phyloP scores from a whole-genome alignment of 768 basidiomycete species.

The Cytidiella melzeri region DNA sequence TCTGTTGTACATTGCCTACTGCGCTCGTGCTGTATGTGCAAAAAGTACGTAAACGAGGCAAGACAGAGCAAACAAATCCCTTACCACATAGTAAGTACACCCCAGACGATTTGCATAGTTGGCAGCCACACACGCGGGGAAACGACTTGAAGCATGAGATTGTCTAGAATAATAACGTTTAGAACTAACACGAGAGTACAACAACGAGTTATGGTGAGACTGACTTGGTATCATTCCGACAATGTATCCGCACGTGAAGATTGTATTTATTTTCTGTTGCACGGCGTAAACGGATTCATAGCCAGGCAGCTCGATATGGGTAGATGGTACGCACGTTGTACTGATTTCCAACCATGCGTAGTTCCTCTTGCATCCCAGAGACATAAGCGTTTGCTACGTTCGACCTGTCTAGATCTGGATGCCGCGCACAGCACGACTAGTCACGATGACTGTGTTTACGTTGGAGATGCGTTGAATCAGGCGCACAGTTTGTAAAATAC shows the following conservation, averaged over 20 bases:
- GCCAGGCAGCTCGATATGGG: background rate
- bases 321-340: constrained; percentile 40
- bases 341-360: constrained; percentile 57
- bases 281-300: background rate
- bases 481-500: constrained; percentile 64
- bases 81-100: constrained; percentile 57
- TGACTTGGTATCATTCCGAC: constrained; percentile 68
- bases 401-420: constrained; percentile 59
- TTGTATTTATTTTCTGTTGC: constrained; percentile 54
- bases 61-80: background rate
- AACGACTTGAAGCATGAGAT: constrained; percentile 58
- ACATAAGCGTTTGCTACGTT: constrained; percentile 72
- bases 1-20: constrained; percentile 49
- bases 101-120: constrained; percentile 60
- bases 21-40: constrained; percentile 42
- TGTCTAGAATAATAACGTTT: constrained; percentile 35
- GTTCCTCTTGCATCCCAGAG: constrained; percentile 73
- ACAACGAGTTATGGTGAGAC: too few relatives aligned
- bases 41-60: constrained; percentile 1
- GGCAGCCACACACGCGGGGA: constrained; percentile 65
- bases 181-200: too few relatives aligned
- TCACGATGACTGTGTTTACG: too few relatives aligned
- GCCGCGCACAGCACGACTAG: background rate
- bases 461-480: too few relatives aligned
- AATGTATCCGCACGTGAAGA: constrained; percentile 72